Base-by-base conservation (phyloP, 176 grass and related monocot species). In the Zoysia japonica region DNA sequence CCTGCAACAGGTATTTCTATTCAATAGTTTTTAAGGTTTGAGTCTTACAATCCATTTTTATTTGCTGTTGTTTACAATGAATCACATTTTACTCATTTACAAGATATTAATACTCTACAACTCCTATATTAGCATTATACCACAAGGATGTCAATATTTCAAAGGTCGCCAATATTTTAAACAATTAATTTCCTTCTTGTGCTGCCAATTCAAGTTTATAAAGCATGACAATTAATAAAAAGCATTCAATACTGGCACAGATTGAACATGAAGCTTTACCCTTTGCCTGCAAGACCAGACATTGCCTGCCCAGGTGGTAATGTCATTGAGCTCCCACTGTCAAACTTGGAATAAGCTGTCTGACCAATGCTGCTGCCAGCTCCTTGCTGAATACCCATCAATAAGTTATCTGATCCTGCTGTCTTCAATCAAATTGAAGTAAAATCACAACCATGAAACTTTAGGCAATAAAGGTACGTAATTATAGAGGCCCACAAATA, bases 221-320 rank as follows among this genome's bases (percentile, higher is more conserved):
- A 38, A 80, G 41, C 4, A 74, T 40, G 16, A 66, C n/a, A 60
- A 74, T 41, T 82, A 66, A 67, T 61, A 80, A 10, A 65, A 35
- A 60, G 39, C 38, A 60, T 84, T 55, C 43, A 0, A 76, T 60
- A 53, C 28, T 28, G 63, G 78, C 16, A 75, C 38, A 39, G 11
- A 81, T 51, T 51, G 64, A 83, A 57, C 50, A 81, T 52, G 47
- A 56, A 87, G 40, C 52, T 14, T 84, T 89, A 95, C 92, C 96
- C 90, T 93, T 99, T 94, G 78, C 90, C 90, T 47, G 88, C 62
- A 51, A 95, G 81, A 85, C 88, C 82, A 66, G 90, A 66, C 84
- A 95, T 78, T 10, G 13, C 64, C 68, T 98, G 90, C 45, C 80
- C 78, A 64, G 89, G 80, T 9, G 85, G 52, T 62, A 91, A 72